Percentiles rank a stretch among this genome's conserved stretches.
These are phyloP conservation scores for Brassica incana DNA, from an alignment of 345 rosid genomes.

Conservation along the genomic window DNA sequence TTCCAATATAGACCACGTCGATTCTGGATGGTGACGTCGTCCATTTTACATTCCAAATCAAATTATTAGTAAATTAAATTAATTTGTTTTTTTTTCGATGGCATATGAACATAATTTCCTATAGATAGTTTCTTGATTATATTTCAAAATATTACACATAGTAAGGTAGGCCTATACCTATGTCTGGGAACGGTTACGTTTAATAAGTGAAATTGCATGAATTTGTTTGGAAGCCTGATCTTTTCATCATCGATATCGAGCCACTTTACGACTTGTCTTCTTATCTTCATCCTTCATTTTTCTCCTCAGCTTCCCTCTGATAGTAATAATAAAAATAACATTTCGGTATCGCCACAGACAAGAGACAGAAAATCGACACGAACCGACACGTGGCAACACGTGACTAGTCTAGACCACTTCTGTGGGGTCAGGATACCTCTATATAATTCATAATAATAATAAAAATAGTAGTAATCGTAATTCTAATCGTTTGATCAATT, in stretches of 20 bases:
- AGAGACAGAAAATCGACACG: too few relatives aligned
- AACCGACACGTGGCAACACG: too few relatives aligned
- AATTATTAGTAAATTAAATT: not conserved
- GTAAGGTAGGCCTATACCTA: slow-evolving; percentile 1
- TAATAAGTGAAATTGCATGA: slow-evolving; percentile 55
- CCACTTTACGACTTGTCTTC: slow-evolving; percentile 75
- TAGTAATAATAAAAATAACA: slow-evolving; percentile 5
- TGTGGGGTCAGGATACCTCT: too few relatives aligned
- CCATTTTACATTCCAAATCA: not conserved
- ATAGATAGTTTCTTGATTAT: not conserved
- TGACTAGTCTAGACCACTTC: too few relatives aligned
- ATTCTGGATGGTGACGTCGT: not conserved
- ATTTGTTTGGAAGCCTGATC: slow-evolving; percentile 87
- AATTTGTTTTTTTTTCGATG: not conserved
- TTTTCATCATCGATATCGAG: slow-evolving; percentile 58
- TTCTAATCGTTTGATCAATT: slow-evolving; percentile 27
- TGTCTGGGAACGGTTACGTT: not conserved
- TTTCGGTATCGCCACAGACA: too few relatives aligned
- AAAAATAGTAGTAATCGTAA: slow-evolving; percentile 9
- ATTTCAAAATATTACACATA: not conserved
- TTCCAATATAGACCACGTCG: not conserved
- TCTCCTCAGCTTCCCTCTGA: slow-evolving; percentile 65
- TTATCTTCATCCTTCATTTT: slow-evolving; percentile 74
- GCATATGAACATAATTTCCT: not conserved
- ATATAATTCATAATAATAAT: not conserved